Conservation (phyloP, 2,329 filamentous ascomycete genomes). For the Akanthomyces muscarius region DNA sequence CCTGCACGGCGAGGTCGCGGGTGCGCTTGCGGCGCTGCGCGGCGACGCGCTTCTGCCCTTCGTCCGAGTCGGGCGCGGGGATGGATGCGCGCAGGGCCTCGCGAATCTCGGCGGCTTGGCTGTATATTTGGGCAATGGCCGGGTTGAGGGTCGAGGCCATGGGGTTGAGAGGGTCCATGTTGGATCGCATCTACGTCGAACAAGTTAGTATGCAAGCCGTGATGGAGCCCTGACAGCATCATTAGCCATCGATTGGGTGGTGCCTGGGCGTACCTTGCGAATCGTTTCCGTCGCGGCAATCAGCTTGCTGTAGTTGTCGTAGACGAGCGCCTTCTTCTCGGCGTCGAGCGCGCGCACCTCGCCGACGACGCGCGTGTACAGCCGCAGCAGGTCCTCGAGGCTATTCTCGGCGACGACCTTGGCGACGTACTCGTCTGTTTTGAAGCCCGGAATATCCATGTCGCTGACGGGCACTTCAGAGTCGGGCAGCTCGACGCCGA, state of each 20-base stretch:
- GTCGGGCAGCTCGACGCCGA: conserved; percentile 37
- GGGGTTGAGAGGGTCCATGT: conserved; percentile 75
- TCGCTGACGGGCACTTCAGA: conserved; percentile 63
- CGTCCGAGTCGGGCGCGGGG: conserved; percentile 42
- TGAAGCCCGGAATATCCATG: conserved; percentile 70
- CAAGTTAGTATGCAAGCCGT: too few species aligned
- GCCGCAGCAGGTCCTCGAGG: conserved; percentile 63
- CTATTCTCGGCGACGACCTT: conserved; percentile 57
- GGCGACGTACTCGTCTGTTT: conserved; percentile 65
- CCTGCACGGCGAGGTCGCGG: conserved; percentile 58
- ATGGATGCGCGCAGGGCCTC: conserved; percentile 47
- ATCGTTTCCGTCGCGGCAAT: conserved; percentile 98
- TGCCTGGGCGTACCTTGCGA: conserved; percentile 61
- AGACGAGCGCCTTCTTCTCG: conserved; percentile 94
- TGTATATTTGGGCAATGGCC: conserved; percentile 71
- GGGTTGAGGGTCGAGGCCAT: conserved; percentile 69
- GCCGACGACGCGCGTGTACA: conserved; percentile 67
- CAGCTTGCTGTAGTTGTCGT: conserved; percentile 96
- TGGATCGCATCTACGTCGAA: conserved; percentile 77
- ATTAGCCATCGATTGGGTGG: too few species aligned
- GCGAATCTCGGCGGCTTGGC: conserved; percentile 52
- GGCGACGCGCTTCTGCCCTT: conserved; percentile 33
- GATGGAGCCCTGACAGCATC: too few species aligned
- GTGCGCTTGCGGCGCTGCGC: conserved; percentile 35
- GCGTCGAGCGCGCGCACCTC: conserved; percentile 90